Evolutionary conservation across 2,329 filamentous ascomycete genomes (phyloP).

Genomic region (Colletotrichum higginsianum): DNA sequence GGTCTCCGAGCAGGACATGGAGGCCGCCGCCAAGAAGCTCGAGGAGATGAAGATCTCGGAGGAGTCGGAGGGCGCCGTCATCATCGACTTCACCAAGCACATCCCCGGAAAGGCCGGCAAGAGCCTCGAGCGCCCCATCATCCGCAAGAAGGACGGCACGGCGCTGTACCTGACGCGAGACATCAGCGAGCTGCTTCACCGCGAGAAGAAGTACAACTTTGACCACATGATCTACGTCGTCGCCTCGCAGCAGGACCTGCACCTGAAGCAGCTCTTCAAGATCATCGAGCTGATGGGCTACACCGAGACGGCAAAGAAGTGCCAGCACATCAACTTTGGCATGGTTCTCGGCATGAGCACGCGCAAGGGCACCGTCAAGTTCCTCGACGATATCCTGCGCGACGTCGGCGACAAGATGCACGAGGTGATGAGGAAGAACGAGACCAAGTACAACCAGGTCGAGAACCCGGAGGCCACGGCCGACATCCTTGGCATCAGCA

Average conservation of each 20-base stretch:
- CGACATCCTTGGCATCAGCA: slow-evolving; percentile 91
- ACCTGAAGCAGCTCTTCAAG: slow-evolving; percentile 83
- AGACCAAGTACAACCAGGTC: slow-evolving; percentile 91
- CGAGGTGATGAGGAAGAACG: slow-evolving; percentile 94
- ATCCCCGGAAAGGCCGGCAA: slow-evolving; percentile 77
- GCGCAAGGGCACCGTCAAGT: slow-evolving; percentile 81
- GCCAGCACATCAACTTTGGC: slow-evolving; percentile 83
- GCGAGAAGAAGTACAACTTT: slow-evolving; percentile 64
- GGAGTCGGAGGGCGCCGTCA: slow-evolving; percentile 79
- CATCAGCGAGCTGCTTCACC: slow-evolving; percentile 80
- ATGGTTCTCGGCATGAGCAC: slow-evolving; percentile 80
- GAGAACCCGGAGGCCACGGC: slow-evolving; percentile 85
- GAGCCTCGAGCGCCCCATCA: slow-evolving; percentile 78
- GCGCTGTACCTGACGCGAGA: slow-evolving; percentile 85
- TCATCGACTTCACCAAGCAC: slow-evolving; percentile 80
- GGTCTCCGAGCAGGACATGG: slow-evolving; percentile 78
- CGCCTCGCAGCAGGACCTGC: slow-evolving; percentile 79
- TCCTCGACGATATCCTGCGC: slow-evolving; percentile 79
- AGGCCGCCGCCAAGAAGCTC: slow-evolving; percentile 72
- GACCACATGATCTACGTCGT: slow-evolving; percentile 88
- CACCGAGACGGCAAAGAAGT: slow-evolving; percentile 76
- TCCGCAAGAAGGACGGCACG: slow-evolving; percentile 82
- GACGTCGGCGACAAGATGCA: slow-evolving; percentile 97
- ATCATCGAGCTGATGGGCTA: slow-evolving; percentile 81
- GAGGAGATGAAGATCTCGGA: slow-evolving; percentile 76